These are phyloP conservation scores for Adansonia gregorii DNA, from an alignment of 441 rosid species.

Conservation along the genomic window DNA sequence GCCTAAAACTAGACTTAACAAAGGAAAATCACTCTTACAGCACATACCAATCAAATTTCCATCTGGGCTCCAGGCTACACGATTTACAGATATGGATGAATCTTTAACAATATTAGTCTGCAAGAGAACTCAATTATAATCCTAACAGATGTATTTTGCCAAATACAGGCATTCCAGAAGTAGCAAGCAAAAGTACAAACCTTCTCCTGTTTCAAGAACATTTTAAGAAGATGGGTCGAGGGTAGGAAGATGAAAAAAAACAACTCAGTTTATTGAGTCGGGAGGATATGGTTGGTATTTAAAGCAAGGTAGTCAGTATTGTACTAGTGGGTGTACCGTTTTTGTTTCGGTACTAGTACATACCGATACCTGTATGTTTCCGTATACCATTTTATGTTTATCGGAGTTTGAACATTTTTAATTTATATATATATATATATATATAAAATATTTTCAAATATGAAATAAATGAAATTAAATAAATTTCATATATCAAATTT, in stretches of 20 bases:
- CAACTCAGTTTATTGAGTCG: not conserved
- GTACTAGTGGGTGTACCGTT: too few species aligned
- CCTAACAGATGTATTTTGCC: not conserved
- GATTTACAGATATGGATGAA: conserved; percentile 34
- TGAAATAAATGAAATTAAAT: too few species aligned
- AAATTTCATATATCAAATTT: too few species aligned
- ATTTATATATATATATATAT: too few species aligned
- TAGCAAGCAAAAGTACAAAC: conserved; percentile 9
- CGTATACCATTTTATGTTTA: too few species aligned
- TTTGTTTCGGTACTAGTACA: too few species aligned
- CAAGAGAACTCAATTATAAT: conserved; percentile 22
- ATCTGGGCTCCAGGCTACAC: conserved; percentile 38
- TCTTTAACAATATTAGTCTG: conserved; percentile 38
- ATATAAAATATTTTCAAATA: too few species aligned
- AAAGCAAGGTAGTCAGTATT: too few species aligned
- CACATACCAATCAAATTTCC: conserved; percentile 37
- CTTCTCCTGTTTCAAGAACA: not conserved
- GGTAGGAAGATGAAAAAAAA: not conserved
- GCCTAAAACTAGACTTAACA: conserved; percentile 2
- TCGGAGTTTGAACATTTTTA: too few species aligned
- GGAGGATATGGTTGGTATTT: conserved; percentile 3
- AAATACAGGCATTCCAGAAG: conserved; percentile 9
- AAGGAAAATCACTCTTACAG: not conserved
- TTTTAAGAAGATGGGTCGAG: not conserved
- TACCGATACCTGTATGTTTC: too few species aligned